Base-by-base conservation (phyloP, 306 rosid species). In the Castanea sativa region DNA sequence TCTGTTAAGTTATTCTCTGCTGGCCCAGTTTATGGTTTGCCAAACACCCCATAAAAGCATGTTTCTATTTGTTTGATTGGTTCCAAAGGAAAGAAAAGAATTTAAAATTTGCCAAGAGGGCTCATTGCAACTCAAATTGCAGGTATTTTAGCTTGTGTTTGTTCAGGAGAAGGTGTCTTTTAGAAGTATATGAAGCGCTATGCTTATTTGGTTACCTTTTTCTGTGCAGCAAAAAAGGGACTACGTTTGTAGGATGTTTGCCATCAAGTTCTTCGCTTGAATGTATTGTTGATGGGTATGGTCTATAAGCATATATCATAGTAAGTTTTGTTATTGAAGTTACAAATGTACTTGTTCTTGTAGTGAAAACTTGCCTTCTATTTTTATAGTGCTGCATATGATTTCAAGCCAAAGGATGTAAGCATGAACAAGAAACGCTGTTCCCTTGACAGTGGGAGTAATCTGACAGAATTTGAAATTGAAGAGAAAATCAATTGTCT, bases 351-450 rank as follows among this genome's bases (percentile, higher is more conserved):
- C 10, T 38, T 38, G 43, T 38, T 38, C 69, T 58, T 32, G 19
- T 56, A 51, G 55, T 75, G 41, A 85, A 60, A 51, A 67, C 32
- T 77, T 67, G 60, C 52, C 52, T 33, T 76, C 20, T 57, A 41
- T 78, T 79, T 33, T 52, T 75, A 63, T 90, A 94, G 99, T 49
- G 88, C 92, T 29, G 89, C 77, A 60, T 82, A 77, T 78, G 99
- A 97, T 60, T 91, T 86, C 86, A 92, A 88, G 9, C 99, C 99
- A 0, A 94, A 92, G 90, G 92, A 94, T 78, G 84, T 92, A 18
- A 77, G 29, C 15, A 29, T 73, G 71, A 84, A 67, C 73, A 88
- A 83, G 88, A 88, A 82, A 74, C 77, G 49, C 33, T 69, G 88
- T 73, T 88, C 92, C 71, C 92, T 95, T 15, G 73, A 65, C 45